A percentile compares a stretch with the other conserved stretches of the same genome.
phyloP scores from a whole-genome alignment of 305 asterid species.

The Lippia alba region DNA sequence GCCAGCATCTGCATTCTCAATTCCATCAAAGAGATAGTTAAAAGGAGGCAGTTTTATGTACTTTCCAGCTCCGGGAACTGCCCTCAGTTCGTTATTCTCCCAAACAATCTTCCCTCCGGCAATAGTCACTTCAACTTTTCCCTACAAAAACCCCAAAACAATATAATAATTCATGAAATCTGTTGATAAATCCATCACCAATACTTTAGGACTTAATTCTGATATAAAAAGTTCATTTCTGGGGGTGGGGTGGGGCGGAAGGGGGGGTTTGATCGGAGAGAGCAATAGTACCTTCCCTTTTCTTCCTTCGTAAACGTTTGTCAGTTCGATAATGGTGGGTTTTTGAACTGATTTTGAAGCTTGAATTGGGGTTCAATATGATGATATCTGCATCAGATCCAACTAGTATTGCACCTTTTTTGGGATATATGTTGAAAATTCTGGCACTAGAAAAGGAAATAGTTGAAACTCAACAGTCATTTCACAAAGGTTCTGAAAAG shows the following conservation, averaged over 20 bases:
- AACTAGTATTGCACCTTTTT: constrained; percentile 87
- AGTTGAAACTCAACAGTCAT: constrained; percentile 1
- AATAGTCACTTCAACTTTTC: constrained; percentile 90
- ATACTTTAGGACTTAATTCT: too few species aligned
- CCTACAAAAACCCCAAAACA: constrained; percentile 45
- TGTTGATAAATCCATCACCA: too few species aligned
- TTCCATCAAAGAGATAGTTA: constrained; percentile 79
- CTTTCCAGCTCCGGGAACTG: constrained; percentile 76
- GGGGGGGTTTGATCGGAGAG: constrained; percentile 1
- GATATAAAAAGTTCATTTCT: too few species aligned
- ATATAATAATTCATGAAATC: too few species aligned
- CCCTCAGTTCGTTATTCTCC: constrained; percentile 79
- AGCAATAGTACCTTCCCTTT: constrained; percentile 65
- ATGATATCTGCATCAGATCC: constrained; percentile 98
- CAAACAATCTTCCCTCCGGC: constrained; percentile 93
- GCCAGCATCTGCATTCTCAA: constrained; percentile 60
- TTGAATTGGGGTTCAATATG: constrained; percentile 84
- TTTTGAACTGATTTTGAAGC: constrained; percentile 74
- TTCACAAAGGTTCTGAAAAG: constrained; percentile 43
- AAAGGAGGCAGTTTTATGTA: constrained; percentile 82
- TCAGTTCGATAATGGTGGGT: constrained; percentile 87
- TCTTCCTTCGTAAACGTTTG: constrained; percentile 91
- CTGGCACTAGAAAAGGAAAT: constrained; percentile 67
- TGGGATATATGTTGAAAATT: constrained; percentile 91
- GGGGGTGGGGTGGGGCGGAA: too few species aligned